Conservation (phyloP, 2,329 filamentous ascomycete genomes). For the Trichoderma koningiopsis region DNA sequence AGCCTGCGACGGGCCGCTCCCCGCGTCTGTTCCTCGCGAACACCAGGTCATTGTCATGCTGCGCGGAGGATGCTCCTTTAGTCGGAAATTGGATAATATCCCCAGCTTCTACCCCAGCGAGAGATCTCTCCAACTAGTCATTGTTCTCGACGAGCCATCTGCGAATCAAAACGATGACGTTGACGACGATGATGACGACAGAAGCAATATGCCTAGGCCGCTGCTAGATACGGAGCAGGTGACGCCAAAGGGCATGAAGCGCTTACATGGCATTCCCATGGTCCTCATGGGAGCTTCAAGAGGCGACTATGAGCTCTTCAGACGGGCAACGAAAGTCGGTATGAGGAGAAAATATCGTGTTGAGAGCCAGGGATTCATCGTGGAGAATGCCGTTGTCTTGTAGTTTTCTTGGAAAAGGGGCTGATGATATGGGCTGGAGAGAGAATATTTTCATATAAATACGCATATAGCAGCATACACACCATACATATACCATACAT, state of each 20-base stretch:
- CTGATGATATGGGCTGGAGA: neutral
- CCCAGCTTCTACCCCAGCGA: constrained; percentile 69
- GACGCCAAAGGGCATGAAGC: constrained; percentile 67
- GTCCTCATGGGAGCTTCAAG: constrained; percentile 78
- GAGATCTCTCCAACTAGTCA: constrained; percentile 72
- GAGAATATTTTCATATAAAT: neutral
- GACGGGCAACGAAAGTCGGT: constrained; percentile 66
- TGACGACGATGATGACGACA: constrained; percentile 39
- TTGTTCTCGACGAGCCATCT: constrained; percentile 61
- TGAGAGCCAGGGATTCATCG: constrained; percentile 75
- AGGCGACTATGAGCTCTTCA: constrained; percentile 61
- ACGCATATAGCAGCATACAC: constrained; percentile 5
- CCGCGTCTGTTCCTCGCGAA: constrained; percentile 52
- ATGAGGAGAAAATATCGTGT: constrained; percentile 78
- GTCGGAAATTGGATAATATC: constrained; percentile 80
- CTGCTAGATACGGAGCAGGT: constrained; percentile 74
- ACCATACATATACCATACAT: neutral
- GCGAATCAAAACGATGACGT: neutral
- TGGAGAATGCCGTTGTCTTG: constrained; percentile 74
- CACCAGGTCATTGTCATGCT: constrained; percentile 81
- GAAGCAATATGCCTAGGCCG: constrained; percentile 54
- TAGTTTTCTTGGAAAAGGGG: constrained; percentile 27
- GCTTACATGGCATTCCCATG: constrained; percentile 76
- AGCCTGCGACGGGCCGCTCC: constrained; percentile 63
- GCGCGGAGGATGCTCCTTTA: constrained; percentile 83